phyloP scores from a whole-genome alignment of 768 basidiomycete genomes.

The Leccinum subtestaceum region DNA sequence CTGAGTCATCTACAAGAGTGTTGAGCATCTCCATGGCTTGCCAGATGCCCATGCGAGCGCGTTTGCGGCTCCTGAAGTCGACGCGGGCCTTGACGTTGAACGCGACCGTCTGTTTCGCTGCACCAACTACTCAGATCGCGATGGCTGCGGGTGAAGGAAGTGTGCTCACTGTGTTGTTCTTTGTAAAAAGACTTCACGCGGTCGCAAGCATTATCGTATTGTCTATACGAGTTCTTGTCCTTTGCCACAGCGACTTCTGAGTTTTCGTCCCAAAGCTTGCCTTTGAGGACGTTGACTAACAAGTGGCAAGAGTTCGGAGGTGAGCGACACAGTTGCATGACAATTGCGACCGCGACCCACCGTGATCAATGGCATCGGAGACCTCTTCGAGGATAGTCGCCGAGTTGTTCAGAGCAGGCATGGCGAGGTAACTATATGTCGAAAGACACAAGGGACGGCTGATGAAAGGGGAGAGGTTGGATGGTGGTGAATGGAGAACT shows the following conservation, averaged over 20 bases:
- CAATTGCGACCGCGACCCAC: slow-evolving; percentile 27
- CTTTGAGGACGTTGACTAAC: slow-evolving; percentile 69
- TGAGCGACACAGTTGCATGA: not conserved
- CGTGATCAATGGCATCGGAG: slow-evolving; percentile 50
- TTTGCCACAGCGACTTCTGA: slow-evolving; percentile 56
- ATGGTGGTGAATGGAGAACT: slow-evolving; percentile 3
- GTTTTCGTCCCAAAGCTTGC: slow-evolving; percentile 53
- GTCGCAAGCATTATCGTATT: slow-evolving; percentile 74
- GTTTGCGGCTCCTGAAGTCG: slow-evolving; percentile 62
- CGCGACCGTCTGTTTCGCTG: slow-evolving; percentile 84
- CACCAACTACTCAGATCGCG: not conserved
- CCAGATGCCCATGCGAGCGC: slow-evolving; percentile 83
- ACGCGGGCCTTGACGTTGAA: slow-evolving; percentile 80
- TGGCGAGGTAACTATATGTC: slow-evolving; percentile 3
- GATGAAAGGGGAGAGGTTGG: not conserved
- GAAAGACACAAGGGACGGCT: not conserved
- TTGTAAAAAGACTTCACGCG: slow-evolving; percentile 76
- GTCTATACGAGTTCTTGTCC: slow-evolving; percentile 66
- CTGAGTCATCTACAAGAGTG: slow-evolving; percentile 85
- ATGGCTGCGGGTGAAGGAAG: not conserved
- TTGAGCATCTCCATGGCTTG: slow-evolving; percentile 85
- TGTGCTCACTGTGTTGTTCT: slow-evolving; percentile 64
- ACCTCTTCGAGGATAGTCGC: slow-evolving; percentile 39
- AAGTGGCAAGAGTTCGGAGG: not conserved
- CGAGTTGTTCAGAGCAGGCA: slow-evolving; percentile 28